Conservation (phyloP, 1,284 basidiomycete species). For the Pulveroboletus sp. region DNA sequence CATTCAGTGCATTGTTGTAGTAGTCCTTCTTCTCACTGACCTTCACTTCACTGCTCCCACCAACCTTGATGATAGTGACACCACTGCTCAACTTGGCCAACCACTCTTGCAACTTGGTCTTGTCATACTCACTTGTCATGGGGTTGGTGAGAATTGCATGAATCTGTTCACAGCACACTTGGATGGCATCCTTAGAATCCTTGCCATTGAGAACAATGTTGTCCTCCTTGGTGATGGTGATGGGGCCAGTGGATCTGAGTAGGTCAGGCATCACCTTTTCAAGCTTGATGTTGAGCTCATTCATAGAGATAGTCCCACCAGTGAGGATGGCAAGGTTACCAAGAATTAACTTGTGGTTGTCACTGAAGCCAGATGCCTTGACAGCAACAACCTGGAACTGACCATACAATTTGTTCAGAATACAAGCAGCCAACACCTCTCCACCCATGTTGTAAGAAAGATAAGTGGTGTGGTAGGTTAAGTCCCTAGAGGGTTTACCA, state of each 20-base stretch:
- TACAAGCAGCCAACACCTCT: constrained; percentile 95
- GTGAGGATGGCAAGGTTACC: constrained; percentile 97
- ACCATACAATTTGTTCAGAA: constrained; percentile 98
- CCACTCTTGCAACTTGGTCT: constrained; percentile 94
- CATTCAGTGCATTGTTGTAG: constrained; percentile 97
- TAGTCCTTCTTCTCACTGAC: constrained; percentile 99
- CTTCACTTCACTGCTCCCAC: constrained; percentile 92
- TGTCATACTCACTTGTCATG: constrained; percentile 92
- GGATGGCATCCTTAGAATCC: constrained; percentile 84
- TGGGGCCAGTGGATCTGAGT: constrained; percentile 89
- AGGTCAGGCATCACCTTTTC: constrained; percentile 89
- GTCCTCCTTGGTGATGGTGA: constrained; percentile 98
- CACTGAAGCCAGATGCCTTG: constrained; percentile 98
- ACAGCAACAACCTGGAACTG: constrained; percentile 92
- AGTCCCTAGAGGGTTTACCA: too few species aligned
- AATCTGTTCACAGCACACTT: constrained; percentile 94
- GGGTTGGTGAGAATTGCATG: constrained; percentile 82
- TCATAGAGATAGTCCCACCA: constrained; percentile 96
- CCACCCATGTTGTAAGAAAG: too few species aligned
- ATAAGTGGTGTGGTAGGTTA: too few species aligned
- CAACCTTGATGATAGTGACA: constrained; percentile 98
- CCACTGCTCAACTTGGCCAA: constrained; percentile 95
- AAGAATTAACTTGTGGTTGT: constrained; percentile 98
- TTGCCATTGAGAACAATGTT: constrained; percentile 95
- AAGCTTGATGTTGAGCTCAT: constrained; percentile 98